These are phyloP conservation scores for Kluyveromyces marxianus DNA, from an alignment of 1,139 yeast genomes.

Conservation along the genomic window DNA sequence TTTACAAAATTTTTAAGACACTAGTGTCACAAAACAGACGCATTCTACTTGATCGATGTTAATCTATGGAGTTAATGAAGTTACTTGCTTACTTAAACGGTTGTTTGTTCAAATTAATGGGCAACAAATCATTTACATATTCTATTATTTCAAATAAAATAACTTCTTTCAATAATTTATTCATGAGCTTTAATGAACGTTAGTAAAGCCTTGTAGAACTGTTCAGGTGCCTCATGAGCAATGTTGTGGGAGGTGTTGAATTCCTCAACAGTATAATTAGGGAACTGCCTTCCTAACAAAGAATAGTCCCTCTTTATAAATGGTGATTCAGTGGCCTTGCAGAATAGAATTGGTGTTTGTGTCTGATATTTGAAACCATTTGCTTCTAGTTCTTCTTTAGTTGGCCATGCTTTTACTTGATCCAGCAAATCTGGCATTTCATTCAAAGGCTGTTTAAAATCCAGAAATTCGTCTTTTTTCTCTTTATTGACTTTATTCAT, in stretches of 20 bases:
- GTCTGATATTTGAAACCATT: conserved; percentile 5
- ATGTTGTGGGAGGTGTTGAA: conserved; percentile 25
- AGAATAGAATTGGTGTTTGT: conserved; percentile 17
- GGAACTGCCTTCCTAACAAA: conserved; percentile 14
- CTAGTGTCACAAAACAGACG: too few species aligned
- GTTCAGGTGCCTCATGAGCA: conserved; percentile 20
- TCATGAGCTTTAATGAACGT: conserved; percentile 14
- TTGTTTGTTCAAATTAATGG: too few species aligned
- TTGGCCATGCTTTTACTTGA: conserved; percentile 22
- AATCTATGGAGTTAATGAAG: too few species aligned
- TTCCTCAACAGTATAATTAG: conserved; percentile 16
- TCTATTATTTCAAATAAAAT: too few species aligned
- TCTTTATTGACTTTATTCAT: conserved; percentile 14
- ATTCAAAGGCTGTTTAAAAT: conserved; percentile 19
- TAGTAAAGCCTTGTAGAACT: conserved; percentile 12
- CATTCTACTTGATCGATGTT: too few species aligned
- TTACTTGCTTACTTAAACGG: too few species aligned
- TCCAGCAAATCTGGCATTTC: conserved; percentile 22
- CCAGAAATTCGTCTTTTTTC: conserved; percentile 14
- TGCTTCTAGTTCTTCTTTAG: conserved; percentile 1
- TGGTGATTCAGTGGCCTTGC: conserved; percentile 21
- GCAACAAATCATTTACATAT: too few species aligned
- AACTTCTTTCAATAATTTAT: not conserved
- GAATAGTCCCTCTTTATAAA: conserved; percentile 17
- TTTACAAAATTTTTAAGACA: too few species aligned